These are phyloP conservation scores for Phytopythium kandeliae DNA, from an alignment of 352 stramenopile genomes.

Conservation along the genomic window DNA sequence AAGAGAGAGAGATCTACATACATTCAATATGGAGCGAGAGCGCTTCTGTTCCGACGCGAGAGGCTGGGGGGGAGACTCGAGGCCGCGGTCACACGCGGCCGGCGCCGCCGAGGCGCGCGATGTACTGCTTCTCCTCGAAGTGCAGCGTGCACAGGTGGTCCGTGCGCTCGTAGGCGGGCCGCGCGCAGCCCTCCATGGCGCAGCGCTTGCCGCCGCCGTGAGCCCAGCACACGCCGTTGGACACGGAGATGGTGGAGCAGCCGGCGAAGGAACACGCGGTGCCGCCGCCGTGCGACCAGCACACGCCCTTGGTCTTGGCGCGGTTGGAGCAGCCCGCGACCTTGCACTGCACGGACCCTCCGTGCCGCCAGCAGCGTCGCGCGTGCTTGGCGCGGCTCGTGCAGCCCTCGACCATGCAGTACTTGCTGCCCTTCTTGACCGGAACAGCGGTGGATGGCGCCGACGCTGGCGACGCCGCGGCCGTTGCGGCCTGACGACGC, in stretches of 20 bases:
- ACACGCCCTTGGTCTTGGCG: constrained; percentile 61
- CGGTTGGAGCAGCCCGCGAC: constrained; percentile 52
- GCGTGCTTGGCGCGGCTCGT: constrained; percentile 43
- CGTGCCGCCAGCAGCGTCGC: constrained; percentile 55
- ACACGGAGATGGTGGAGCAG: constrained; percentile 56
- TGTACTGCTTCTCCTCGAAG: neutral
- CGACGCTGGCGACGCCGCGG: too few species aligned
- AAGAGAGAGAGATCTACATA: neutral
- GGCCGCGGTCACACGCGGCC: neutral
- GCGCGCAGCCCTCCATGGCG: constrained; percentile 31
- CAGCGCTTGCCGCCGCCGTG: constrained; percentile 30
- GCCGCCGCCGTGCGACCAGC: constrained; percentile 56
- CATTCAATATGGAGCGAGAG: neutral
- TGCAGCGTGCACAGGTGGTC: neutral
- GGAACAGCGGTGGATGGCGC: neutral
- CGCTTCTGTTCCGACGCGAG: neutral
- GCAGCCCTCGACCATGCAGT: constrained; percentile 42
- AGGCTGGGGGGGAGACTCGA: neutral
- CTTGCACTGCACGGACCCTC: constrained; percentile 54
- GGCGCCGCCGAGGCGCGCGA: too few species aligned
- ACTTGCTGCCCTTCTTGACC: constrained; percentile 32
- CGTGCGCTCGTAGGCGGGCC: constrained; percentile 6
- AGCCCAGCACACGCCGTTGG: constrained; percentile 34
- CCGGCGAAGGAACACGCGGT: constrained; percentile 37
- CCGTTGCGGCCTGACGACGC: neutral